Conservation (phyloP, 805 yeast species). For the Candida sonorensis region DNA sequence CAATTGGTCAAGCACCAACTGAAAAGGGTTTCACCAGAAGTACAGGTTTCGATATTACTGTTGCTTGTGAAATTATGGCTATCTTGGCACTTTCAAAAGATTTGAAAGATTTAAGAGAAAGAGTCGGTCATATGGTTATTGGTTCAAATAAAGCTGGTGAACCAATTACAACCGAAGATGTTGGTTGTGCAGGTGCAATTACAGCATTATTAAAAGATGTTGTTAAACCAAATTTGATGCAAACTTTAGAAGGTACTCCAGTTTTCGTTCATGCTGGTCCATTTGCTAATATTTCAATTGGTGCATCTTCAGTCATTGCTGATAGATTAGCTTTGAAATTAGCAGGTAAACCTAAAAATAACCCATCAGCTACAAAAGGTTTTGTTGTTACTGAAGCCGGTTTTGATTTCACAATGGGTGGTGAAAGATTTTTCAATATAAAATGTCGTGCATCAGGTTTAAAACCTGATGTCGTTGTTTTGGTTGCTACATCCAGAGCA, state of each 20-base stretch:
- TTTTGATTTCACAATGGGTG: slow-evolving; percentile 88
- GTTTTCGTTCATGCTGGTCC: slow-evolving; percentile 88
- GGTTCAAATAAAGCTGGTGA: slow-evolving; percentile 59
- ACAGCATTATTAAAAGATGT: slow-evolving; percentile 79
- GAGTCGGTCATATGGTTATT: slow-evolving; percentile 72
- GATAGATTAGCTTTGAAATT: slow-evolving; percentile 76
- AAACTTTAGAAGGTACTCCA: slow-evolving; percentile 83
- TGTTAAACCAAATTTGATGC: slow-evolving; percentile 80
- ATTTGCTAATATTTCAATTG: slow-evolving; percentile 81
- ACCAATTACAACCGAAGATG: slow-evolving; percentile 77
- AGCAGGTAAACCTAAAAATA: slow-evolving; percentile 43
- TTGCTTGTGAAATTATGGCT: slow-evolving; percentile 84
- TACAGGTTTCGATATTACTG: slow-evolving; percentile 80
- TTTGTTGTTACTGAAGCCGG: slow-evolving; percentile 86
- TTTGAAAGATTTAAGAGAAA: slow-evolving; percentile 61
- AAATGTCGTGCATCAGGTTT: slow-evolving; percentile 79
- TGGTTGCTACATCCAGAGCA: slow-evolving; percentile 82
- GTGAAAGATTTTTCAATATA: slow-evolving; percentile 78
- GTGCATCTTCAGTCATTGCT: slow-evolving; percentile 79
- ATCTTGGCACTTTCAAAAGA: slow-evolving; percentile 69
- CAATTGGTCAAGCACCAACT: slow-evolving; percentile 76
- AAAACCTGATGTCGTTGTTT: slow-evolving; percentile 68
- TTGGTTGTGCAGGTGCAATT: slow-evolving; percentile 82
- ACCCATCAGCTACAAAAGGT: slow-evolving; percentile 45
- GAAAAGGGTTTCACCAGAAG: slow-evolving; percentile 67